Percentiles rank a stretch among this genome's conserved stretches.
Evolutionary conservation across 768 basidiomycete species (phyloP).

Genomic region (Macrocybe gigantea): DNA sequence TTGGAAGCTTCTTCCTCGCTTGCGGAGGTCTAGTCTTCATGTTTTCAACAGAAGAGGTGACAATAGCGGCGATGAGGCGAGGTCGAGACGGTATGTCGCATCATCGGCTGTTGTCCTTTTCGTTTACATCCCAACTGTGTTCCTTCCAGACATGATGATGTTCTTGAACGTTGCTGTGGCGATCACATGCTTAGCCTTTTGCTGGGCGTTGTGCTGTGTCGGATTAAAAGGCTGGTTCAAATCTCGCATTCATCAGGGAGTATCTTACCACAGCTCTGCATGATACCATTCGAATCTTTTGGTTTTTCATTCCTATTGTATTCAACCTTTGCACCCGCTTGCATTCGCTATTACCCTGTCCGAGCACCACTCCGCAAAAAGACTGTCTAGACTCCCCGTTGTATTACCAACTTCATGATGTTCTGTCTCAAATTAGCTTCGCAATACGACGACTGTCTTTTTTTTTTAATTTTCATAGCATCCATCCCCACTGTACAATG

Average conservation of each 20-base stretch:
- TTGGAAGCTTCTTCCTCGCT: slow-evolving; percentile 82
- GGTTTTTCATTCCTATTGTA: background rate
- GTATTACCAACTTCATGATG: too few species aligned
- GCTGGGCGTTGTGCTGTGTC: slow-evolving; percentile 74
- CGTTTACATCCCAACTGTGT: background rate
- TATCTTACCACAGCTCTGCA: slow-evolving; percentile 23
- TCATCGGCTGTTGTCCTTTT: background rate
- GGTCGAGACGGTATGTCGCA: slow-evolving; percentile 70
- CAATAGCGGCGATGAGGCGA: slow-evolving; percentile 85
- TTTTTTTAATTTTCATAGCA: too few species aligned
- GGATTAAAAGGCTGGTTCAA: slow-evolving; percentile 81
- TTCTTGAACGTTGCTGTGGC: slow-evolving; percentile 83
- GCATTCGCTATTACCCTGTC: slow-evolving; percentile 4
- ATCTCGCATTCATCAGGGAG: slow-evolving; percentile 22
- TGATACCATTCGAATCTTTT: background rate
- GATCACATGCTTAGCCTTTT: slow-evolving; percentile 79
- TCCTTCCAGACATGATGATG: slow-evolving; percentile 73
- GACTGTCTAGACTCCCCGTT: slow-evolving; percentile 2
- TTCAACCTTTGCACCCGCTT: background rate
- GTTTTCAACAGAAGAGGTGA: slow-evolving; percentile 84
- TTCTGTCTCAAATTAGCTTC: too few species aligned
- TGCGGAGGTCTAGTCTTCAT: slow-evolving; percentile 89
- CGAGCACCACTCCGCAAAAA: background rate
- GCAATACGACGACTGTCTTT: too few species aligned
- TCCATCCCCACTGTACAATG: too few species aligned